Evolutionary conservation across 768 basidiomycete species (phyloP).

Genomic region (Rhizopogon vinicolor): DNA sequence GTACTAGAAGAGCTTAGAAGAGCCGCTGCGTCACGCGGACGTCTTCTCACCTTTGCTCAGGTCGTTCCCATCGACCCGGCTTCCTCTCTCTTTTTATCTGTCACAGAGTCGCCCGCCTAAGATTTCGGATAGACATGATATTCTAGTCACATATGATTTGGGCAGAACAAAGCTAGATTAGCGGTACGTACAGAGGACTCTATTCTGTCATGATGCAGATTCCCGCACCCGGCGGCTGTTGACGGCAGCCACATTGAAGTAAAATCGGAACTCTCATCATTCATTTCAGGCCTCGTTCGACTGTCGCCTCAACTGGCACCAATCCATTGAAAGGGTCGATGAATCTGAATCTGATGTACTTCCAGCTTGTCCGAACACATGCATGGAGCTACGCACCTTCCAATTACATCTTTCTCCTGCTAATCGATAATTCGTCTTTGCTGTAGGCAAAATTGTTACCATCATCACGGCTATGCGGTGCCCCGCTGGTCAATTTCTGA

Average conservation of each 20-base stretch:
- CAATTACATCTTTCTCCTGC: not conserved
- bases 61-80: not conserved
- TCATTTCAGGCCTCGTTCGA: not conserved
- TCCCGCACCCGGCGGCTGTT: not conserved
- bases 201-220: not conserved
- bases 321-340: not conserved
- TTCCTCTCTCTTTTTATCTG: not conserved
- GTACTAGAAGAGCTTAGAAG: not conserved
- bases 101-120: not conserved
- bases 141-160: not conserved
- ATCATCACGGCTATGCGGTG: not conserved
- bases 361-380: not conserved
- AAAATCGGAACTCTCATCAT: not conserved
- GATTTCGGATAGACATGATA: not conserved
- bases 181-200: not conserved
- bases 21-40: too few relatives aligned
- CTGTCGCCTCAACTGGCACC: not conserved
- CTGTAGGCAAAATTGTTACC: not conserved
- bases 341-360: not conserved
- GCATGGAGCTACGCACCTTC: not conserved
- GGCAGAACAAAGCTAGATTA: not conserved
- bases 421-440: not conserved
- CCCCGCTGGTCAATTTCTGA: not conserved
- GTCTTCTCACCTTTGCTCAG: not conserved
- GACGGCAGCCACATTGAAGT: slow-evolving; percentile 1